These are phyloP conservation scores for Colletotrichum kahawae DNA, from an alignment of 2,329 filamentous ascomycete species.

Conservation along the genomic window DNA sequence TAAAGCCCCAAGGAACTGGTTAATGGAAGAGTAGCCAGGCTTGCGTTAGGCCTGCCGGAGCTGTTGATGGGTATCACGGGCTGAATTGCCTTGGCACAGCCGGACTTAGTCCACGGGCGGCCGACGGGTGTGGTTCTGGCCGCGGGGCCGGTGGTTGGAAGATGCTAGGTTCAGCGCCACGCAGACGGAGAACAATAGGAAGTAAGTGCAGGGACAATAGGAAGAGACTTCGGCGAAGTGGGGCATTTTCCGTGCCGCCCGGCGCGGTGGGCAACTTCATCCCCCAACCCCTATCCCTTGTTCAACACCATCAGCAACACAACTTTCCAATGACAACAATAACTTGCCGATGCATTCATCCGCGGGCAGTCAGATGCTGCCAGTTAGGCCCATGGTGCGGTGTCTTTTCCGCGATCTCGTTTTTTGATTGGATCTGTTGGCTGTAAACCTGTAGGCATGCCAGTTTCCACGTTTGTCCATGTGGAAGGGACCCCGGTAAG, in stretches of 20 bases:
- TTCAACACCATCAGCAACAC: background rate
- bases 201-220: background rate
- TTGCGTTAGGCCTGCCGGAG: background rate
- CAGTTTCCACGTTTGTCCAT: background rate
- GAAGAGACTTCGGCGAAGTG: background rate
- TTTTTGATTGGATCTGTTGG: background rate
- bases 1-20: background rate
- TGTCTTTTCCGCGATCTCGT: background rate
- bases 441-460: background rate
- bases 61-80: background rate
- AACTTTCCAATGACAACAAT: background rate
- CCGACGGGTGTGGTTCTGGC: background rate
- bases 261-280: background rate
- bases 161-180: background rate
- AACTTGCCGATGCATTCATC: background rate
- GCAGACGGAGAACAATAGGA: constrained; percentile 17
- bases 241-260: background rate
- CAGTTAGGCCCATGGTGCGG: background rate
- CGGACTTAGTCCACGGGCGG: background rate
- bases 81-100: background rate
- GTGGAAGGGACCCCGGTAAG: background rate
- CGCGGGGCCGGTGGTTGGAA: background rate
- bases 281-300: background rate
- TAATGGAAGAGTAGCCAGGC: background rate
- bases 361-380: background rate